Base-by-base conservation (phyloP, 371 early-diverging fungal genomes). In the Lichtheimia ornata region DNA sequence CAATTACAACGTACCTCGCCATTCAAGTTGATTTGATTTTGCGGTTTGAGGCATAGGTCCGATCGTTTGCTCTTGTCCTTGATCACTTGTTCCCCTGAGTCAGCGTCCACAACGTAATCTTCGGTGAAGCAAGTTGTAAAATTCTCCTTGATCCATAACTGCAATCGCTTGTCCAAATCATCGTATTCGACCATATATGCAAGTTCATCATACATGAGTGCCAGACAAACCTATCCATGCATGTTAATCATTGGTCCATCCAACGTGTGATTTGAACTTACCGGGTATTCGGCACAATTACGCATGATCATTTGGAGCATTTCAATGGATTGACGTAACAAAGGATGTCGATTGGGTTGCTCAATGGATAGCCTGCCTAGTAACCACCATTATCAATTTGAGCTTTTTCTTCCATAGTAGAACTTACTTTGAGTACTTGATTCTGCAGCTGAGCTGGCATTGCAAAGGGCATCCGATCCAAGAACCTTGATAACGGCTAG, bases 121-220 rank as follows among this genome's bases (percentile, higher is more conserved):
- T 81, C 84, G 15, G 86, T 82, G 69, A 93, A 91, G 24, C 73
- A 73, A 25, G 73, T 67, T 2, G 89, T 83, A 40, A 92, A 68
- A 49, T 87, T 87, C 22, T 89, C 90, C 50, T 82, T 76, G 47
- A 92, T 75, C 91, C 92, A 93, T 0, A 73, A 40, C 17, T 83
- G 76, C n/a, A 93, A 63, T 15, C 82, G 80, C 25, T 61, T 57
- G 35, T 91, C 86, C 27, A 91, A 56, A 27, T 73, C 55, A 0
- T 73, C 69, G 20, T 78, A 72, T 25, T 73, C 63, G 17, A 93
- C 72, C 50, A 90, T 73, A 25, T 80, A 72, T 6, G 92, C 83
- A 4, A 93, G 71, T 60, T 91, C 92, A 64, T 93, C 91, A 63
- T 85, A 91, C 0, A 90, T 81, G 54, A 91, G 70, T 2, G 91